Evolutionary conservation across 257 asterid genomes (phyloP).

Genomic region (Fraxinus americana): DNA sequence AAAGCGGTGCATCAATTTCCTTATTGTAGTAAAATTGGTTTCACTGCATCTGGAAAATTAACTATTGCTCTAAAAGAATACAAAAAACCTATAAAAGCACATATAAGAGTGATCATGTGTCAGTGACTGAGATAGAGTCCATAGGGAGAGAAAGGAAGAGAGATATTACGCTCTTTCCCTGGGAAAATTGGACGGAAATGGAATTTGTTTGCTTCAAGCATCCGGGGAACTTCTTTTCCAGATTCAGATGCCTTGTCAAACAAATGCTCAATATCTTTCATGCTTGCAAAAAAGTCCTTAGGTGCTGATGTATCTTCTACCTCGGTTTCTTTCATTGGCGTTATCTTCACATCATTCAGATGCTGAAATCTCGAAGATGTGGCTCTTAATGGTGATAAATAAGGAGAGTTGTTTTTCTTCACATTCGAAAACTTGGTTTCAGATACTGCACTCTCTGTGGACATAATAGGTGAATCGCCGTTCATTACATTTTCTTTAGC

Average conservation of each 20-base stretch:
- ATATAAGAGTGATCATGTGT: not conserved
- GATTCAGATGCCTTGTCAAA: conserved; percentile 89
- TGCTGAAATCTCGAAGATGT: conserved; percentile 56
- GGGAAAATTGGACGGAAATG: conserved; percentile 82
- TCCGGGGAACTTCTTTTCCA: conserved; percentile 95
- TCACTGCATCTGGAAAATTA: not conserved
- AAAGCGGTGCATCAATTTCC: not conserved
- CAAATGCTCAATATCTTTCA: conserved; percentile 77
- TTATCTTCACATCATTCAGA: conserved; percentile 52
- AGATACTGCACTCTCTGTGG: conserved; percentile 34
- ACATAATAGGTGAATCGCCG: conserved; percentile 39
- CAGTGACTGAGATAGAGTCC: not conserved
- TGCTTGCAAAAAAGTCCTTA: conserved; percentile 75
- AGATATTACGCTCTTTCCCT: conserved; percentile 62
- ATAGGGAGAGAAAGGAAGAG: conserved; percentile 29
- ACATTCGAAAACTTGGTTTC: conserved; percentile 55
- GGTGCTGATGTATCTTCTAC: conserved; percentile 63
- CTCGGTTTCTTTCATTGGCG: conserved; percentile 51
- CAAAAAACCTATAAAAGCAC: not conserved
- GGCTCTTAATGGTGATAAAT: conserved; percentile 65
- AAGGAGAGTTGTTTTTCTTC: conserved; percentile 60
- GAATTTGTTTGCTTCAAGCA: conserved; percentile 96
- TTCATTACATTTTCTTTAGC: conserved; percentile 33
- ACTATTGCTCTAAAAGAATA: not conserved
- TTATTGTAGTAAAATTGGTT: conserved; percentile 5